Percentiles rank a stretch among this genome's conserved stretches.
Evolutionary conservation across 1,139 yeast species (phyloP).

Genomic region (Hansenula anomala): DNA sequence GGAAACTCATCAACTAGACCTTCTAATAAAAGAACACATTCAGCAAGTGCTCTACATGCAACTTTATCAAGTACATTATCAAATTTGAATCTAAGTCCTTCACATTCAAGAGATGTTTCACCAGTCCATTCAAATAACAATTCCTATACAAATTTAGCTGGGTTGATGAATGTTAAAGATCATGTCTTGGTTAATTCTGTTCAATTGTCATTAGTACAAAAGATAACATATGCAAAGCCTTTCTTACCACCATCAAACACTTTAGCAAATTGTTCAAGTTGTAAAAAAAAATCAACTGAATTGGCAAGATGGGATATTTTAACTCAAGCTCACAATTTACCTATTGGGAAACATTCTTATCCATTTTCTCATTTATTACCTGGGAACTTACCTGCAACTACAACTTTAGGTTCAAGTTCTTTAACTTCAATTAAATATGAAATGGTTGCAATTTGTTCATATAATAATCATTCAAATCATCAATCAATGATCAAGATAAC

Average conservation of each 20-base stretch:
- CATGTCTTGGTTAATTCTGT: slow-evolving; percentile 35
- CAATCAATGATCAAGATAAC: slow-evolving; percentile 20
- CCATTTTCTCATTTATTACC: slow-evolving; percentile 93
- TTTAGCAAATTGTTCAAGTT: slow-evolving; percentile 50
- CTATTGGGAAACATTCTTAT: slow-evolving; percentile 72
- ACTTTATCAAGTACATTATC: slow-evolving; percentile 15
- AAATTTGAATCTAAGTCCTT: slow-evolving; percentile 17
- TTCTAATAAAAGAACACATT: slow-evolving; percentile 8
- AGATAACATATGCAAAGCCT: slow-evolving; percentile 60
- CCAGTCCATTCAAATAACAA: slow-evolving; percentile 17
- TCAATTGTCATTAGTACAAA: slow-evolving; percentile 63
- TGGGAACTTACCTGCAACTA: slow-evolving; percentile 84
- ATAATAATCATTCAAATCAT: slow-evolving; percentile 26
- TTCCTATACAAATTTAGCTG: slow-evolving; percentile 16
- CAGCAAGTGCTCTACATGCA: slow-evolving; percentile 13
- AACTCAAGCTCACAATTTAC: slow-evolving; percentile 46
- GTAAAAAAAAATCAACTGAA: slow-evolving; percentile 49
- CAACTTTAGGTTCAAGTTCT: slow-evolving; percentile 53
- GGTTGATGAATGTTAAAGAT: slow-evolving; percentile 17
- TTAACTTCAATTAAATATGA: slow-evolving; percentile 65
- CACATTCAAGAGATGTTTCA: slow-evolving; percentile 15
- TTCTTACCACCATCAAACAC: slow-evolving; percentile 51
- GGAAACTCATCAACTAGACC: slow-evolving; percentile 24
- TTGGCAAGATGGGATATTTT: slow-evolving; percentile 90
- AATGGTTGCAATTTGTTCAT: slow-evolving; percentile 58